Conservation (phyloP, 2,329 filamentous ascomycete genomes). For the Aspergillus latus region DNA sequence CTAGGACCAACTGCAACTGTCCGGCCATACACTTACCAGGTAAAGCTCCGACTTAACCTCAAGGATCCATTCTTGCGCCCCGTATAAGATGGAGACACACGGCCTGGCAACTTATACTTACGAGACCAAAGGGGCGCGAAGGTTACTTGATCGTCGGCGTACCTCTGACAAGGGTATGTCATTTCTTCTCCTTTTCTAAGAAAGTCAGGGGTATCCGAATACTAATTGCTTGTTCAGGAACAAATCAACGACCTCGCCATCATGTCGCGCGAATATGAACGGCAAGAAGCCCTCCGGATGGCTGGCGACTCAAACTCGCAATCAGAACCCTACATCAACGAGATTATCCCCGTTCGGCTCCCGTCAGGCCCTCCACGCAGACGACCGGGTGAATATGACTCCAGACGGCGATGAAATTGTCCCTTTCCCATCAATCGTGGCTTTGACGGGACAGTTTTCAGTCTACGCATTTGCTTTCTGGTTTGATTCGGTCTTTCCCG, state of each 20-base stretch:
- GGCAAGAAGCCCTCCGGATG: conserved; percentile 49
- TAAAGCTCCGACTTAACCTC: conserved; percentile 25
- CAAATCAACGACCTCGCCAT: conserved; percentile 52
- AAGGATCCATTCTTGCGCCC: conserved; percentile 4
- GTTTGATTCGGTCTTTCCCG: background rate
- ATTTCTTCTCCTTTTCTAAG: background rate
- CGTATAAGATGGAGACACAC: conserved; percentile 7
- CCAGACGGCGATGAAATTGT: conserved; percentile 25
- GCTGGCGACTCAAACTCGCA: conserved; percentile 27
- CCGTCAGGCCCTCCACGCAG: conserved; percentile 30
- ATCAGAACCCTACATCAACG: conserved; percentile 45
- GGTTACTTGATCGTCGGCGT: conserved; percentile 50
- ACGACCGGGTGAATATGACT: conserved; percentile 27
- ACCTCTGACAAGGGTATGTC: conserved; percentile 46
- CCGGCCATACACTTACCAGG: conserved; percentile 50
- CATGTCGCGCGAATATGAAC: conserved; percentile 50
- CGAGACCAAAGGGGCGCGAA: conserved; percentile 44
- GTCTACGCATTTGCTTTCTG: background rate
- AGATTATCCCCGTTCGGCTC: conserved; percentile 39
- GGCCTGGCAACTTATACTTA: conserved; percentile 26
- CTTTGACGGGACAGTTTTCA: background rate
- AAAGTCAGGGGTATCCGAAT: background rate
- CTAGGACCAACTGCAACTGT: conserved; percentile 49
- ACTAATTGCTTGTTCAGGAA: conserved; percentile 34
- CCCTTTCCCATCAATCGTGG: background rate